Base-by-base conservation (phyloP, 371 early-diverging fungal genomes). In the Syncephalis plumigaleata region DNA sequence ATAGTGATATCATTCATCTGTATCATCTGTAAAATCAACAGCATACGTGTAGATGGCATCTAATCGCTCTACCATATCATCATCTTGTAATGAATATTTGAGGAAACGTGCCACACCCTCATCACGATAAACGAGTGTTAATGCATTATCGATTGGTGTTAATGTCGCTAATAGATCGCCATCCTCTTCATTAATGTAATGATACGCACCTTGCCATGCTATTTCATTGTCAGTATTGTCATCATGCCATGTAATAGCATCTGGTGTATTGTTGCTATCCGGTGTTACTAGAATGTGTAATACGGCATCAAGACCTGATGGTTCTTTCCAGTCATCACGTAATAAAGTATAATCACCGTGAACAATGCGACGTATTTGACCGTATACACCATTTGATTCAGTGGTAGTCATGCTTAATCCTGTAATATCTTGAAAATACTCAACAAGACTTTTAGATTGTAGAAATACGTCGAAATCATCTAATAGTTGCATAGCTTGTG, bases 321-420 rank as follows among this genome's bases (percentile, higher is more conserved):
- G 65, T 40, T 77, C 78, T 13, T 55, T 40, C 2, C 58, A 66
- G 43, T 70, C 59, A 50, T 77, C 77, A 46, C 75, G 65, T 16
- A 75, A 44, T 20, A 77, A 48, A 7, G 77, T 77, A 55, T 77
- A 77, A 26, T 69, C 57, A 3, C 74, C 70, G 42, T 55, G 53
- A 40, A 58, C 54, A 50, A 77, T 71, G 53, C 56, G 57, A 21
- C 75, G 63, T 36, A 71, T 42, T 58, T 75, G 61, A 45, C 51
- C 52, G 22, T 49, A 31, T 7, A 31, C 31, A 31, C 31, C 31
- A 7, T 4, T 7, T 31, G 31, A 31, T 4, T 31, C 31, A 45
- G 40, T 26, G 15, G 25, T 44, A 46, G 26, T 18, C 36, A 24
- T 48, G 1, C 52, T 61, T 21, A 66, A 46, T 20, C 57, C 57